phyloP scores from a whole-genome alignment of 768 basidiomycete species.

The Solioccasus polychromus region DNA sequence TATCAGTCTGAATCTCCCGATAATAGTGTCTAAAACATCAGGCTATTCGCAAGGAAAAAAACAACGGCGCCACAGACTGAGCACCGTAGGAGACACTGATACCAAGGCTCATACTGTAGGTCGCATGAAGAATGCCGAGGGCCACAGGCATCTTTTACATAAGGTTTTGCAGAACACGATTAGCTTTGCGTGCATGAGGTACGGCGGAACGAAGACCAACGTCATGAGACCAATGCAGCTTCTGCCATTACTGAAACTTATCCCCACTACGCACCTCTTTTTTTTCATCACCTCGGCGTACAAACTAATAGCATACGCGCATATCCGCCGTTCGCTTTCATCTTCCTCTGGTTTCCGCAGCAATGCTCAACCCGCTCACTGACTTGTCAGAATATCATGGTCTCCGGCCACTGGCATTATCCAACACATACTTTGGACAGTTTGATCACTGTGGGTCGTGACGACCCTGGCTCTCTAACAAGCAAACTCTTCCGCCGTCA shows the following conservation, averaged over 20 bases:
- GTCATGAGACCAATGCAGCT: slow-evolving; percentile 10
- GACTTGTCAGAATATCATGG: neutral
- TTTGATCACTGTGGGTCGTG: no score
- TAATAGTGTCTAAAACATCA: no score
- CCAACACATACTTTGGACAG: neutral
- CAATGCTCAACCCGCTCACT: neutral
- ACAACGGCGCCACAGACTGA: neutral
- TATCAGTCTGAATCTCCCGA: no score
- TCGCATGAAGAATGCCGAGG: slow-evolving; percentile 15
- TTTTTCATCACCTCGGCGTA: slow-evolving; percentile 14
- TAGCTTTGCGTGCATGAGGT: slow-evolving; percentile 17
- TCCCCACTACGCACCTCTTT: neutral
- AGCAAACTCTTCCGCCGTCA: neutral
- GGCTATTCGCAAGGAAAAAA: neutral
- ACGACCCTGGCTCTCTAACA: no score
- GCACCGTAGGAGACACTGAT: no score
- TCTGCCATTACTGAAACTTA: slow-evolving; percentile 1
- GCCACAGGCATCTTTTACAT: slow-evolving; percentile 6
- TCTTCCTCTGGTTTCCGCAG: neutral
- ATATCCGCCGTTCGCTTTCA: slow-evolving; percentile 4
- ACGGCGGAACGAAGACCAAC: slow-evolving; percentile 2
- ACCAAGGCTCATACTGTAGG: slow-evolving; percentile 13
- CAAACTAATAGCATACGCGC: slow-evolving; percentile 7
- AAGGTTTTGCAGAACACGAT: slow-evolving; percentile 15
- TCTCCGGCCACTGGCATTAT: slow-evolving; percentile 1